These are phyloP conservation scores for Colletotrichum sp. DNA, from an alignment of 2,329 filamentous ascomycete species.

Conservation along the genomic window DNA sequence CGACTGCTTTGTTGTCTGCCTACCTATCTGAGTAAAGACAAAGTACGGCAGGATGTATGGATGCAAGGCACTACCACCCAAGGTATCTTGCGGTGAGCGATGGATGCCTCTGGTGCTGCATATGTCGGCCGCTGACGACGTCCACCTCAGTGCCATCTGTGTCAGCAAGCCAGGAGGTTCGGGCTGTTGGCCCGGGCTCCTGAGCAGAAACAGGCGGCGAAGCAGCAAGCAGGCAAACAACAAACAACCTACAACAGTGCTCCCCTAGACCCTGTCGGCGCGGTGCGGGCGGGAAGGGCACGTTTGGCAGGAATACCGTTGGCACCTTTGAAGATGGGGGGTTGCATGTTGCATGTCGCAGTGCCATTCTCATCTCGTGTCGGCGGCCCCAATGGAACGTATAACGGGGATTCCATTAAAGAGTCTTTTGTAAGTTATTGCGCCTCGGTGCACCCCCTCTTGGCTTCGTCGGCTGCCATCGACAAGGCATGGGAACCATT, in stretches of 20 bases:
- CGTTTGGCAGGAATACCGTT: neutral
- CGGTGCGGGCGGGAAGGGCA: neutral
- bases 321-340: neutral
- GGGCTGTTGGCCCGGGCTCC: neutral
- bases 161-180: neutral
- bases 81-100: neutral
- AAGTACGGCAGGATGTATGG: neutral
- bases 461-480: neutral
- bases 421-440: neutral
- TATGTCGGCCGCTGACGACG: neutral
- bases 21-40: neutral
- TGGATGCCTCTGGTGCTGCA: neutral
- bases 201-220: neutral
- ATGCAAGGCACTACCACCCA: neutral
- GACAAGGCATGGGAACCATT: neutral
- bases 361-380: conserved; percentile 3
- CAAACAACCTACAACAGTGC: neutral
- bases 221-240: neutral
- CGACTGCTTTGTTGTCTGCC: neutral
- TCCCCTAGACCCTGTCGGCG: neutral
- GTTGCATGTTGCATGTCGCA: neutral
- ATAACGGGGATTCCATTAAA: neutral
- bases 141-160: neutral
- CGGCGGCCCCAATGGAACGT: neutral
- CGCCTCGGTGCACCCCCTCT: neutral